These are phyloP conservation scores for Syzygium syzygioides DNA, from an alignment of 441 rosid species.

Conservation along the genomic window DNA sequence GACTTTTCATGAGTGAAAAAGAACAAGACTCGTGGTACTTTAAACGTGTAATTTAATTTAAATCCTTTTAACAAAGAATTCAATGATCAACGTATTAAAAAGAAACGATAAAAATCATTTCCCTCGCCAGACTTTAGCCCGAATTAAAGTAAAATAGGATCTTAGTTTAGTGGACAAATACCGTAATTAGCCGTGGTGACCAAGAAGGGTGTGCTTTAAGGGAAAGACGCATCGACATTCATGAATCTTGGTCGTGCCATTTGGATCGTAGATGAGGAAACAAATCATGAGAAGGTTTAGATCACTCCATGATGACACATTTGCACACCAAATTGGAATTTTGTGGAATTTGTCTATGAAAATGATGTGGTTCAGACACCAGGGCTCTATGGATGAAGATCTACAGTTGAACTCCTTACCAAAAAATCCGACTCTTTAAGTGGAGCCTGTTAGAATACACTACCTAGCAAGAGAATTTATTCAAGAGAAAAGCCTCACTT, in stretches of 20 bases:
- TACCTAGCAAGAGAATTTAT: background rate
- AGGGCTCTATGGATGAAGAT: background rate
- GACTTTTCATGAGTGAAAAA: background rate
- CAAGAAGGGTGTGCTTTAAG: background rate
- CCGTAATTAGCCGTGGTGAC: background rate
- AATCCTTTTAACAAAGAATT: background rate
- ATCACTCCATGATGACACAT: background rate
- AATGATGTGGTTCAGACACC: background rate
- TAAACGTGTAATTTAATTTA: background rate
- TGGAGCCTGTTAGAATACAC: background rate
- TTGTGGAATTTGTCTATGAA: background rate
- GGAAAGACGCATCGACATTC: background rate
- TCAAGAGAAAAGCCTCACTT: background rate
- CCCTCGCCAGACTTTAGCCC: background rate
- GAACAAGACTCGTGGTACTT: background rate
- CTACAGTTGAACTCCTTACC: background rate
- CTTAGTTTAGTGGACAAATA: background rate
- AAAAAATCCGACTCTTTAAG: background rate
- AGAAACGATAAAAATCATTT: background rate
- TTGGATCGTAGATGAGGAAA: background rate
- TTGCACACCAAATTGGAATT: background rate
- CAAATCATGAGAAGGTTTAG: background rate
- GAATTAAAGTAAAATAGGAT: background rate
- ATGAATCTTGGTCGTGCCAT: background rate
- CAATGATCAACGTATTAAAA: background rate